phyloP scores from a whole-genome alignment of 345 rosid genomes.

The Adansonia digitata region DNA sequence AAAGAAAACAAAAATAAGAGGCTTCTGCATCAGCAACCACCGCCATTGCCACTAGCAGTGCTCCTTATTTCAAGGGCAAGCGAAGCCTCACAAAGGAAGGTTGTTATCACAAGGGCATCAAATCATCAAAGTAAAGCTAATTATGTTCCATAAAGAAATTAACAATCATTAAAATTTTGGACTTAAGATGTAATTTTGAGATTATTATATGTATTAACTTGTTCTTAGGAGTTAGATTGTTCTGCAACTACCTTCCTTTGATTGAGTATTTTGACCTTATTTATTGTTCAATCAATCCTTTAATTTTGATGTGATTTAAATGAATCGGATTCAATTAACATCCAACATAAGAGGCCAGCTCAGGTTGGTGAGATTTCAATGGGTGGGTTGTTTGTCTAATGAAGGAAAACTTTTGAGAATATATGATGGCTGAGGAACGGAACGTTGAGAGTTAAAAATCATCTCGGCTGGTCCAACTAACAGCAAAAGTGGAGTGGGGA shows the following conservation, averaged over 20 bases:
- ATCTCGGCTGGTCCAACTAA: slow-evolving; percentile 12
- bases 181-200: not conserved
- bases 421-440: not conserved
- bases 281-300: not conserved
- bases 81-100: slow-evolving; percentile 5
- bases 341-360: not conserved
- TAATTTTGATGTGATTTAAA: slow-evolving; percentile 12
- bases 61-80: slow-evolving; percentile 9
- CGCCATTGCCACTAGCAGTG: not conserved
- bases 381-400: not conserved
- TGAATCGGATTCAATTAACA: not conserved
- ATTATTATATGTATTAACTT: not conserved
- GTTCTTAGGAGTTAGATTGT: not conserved
- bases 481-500: not conserved
- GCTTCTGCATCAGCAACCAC: slow-evolving; percentile 5
- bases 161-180: not conserved
- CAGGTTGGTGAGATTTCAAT: slow-evolving; percentile 12
- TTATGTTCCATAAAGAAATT: not conserved
- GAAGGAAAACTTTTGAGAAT: not conserved
- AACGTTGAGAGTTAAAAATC: not conserved
- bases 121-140: slow-evolving; percentile 6
- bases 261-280: not conserved
- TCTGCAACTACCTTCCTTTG: not conserved
- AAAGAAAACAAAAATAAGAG: not conserved
- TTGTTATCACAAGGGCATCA: slow-evolving; percentile 1